Base-by-base conservation (phyloP, 257 asterid species). In the Solanum etuberosum region DNA sequence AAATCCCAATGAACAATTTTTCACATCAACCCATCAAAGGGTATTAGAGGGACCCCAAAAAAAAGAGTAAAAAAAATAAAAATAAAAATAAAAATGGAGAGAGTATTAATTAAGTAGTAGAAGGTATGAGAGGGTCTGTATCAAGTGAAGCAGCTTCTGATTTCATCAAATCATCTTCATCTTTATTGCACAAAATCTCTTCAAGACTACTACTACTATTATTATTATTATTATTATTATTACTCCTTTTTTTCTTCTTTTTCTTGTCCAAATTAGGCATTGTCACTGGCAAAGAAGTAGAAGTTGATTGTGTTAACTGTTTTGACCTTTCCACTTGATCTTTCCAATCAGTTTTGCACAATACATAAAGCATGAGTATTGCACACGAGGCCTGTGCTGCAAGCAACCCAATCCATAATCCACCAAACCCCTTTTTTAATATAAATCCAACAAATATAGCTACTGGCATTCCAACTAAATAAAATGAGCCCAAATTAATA, bases 381-480 rank as follows among this genome's bases (percentile, higher is more conserved):
- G 98, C 98, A 86, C 99, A 97, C 0, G 96, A 91, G 51, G 87
- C 96, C 94, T 97, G 99, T 20, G 99, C 99, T n/a, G 98, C 97
- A 31, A 97, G 92, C 89, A 97, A 87, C 4, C 99, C 99, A 1
- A 97, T 25, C 99, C 99, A 97, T 15, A 97, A 87, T 14, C 99
- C 99, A 14, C 92, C 85, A 59, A 97, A 95, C 34, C 98, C 99
- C 95, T 93, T 88, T 43, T 94, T 92, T 43, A 95, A 7, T 48
- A 90, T 93, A 32, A 97, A 97, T 13, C 99, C 99, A 90, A 93
- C 87, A 4, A 94, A 21, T 27, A 97, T 90, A 0, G 98, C 96
- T 78, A 95, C 98, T n/a, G 99, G 99, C 98, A 97, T 94, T 34
- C 99, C 99, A 6, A 95, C 93, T 5, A 97, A 25, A 86, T 97